phyloP scores from a whole-genome alignment of 2,329 filamentous ascomycete genomes.

The Pseudogymnoascus sp. region DNA sequence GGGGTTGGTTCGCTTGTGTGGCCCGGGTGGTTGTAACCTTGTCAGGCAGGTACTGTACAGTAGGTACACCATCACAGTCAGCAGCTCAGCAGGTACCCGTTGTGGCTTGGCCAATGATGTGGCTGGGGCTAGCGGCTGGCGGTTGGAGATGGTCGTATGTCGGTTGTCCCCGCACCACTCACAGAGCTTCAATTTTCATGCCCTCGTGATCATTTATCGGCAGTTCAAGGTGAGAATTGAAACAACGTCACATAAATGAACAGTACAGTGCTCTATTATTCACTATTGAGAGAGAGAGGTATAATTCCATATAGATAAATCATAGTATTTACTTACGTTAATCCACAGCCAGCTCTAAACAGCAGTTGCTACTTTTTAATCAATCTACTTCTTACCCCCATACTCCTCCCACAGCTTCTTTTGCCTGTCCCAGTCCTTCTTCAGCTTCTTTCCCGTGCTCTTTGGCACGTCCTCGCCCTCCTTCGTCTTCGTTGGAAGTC shows the following conservation, averaged over 20 bases:
- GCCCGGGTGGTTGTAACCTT: slow-evolving; percentile 5
- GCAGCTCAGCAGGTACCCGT: not conserved
- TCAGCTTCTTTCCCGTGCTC: slow-evolving; percentile 70
- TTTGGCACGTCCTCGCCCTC: slow-evolving; percentile 77
- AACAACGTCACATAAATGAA: not conserved
- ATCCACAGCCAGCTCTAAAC: not conserved
- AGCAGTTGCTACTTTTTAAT: not conserved
- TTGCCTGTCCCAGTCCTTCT: slow-evolving; percentile 85
- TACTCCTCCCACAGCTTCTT: slow-evolving; percentile 74
- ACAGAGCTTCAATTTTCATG: not conserved
- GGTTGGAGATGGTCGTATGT: not conserved
- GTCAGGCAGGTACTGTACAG: not conserved
- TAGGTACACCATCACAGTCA: too few species aligned
- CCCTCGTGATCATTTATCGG: not conserved
- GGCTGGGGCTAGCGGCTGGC: not conserved
- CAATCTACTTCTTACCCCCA: slow-evolving; percentile 16
- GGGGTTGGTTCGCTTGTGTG: slow-evolving; percentile 8
- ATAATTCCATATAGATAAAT: not conserved
- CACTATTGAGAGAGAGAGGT: not conserved
- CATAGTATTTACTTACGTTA: not conserved
- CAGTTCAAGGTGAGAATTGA: not conserved
- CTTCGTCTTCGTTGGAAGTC: slow-evolving; percentile 68
- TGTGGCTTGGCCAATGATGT: not conserved
- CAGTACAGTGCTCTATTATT: not conserved
- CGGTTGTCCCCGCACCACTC: not conserved